Conservation (phyloP, 2,329 filamentous ascomycete species). For the Pestalotiopsis sp. region DNA sequence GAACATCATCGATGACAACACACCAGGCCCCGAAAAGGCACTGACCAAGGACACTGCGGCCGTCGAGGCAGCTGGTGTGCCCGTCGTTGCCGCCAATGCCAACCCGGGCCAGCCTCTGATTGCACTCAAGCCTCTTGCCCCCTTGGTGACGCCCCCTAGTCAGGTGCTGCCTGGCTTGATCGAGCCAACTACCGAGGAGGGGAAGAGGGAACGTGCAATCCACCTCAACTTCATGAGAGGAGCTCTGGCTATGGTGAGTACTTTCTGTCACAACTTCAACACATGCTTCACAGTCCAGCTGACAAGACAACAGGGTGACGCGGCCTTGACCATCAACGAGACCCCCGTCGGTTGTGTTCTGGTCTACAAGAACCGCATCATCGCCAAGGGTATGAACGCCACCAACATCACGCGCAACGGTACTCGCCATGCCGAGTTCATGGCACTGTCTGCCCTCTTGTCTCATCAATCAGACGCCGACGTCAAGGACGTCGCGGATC, state of each 20-base stretch:
- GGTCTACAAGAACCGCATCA: constrained; percentile 75
- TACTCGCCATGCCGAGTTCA: constrained; percentile 92
- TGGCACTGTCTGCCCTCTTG: constrained; percentile 69
- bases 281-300: constrained; percentile 16
- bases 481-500: constrained; percentile 23
- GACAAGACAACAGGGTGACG: constrained; percentile 65
- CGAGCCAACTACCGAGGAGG: constrained; percentile 33
- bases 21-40: constrained; percentile 13
- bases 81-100: constrained; percentile 26
- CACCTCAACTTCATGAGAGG: constrained; percentile 75
- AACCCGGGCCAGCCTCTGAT: constrained; percentile 12
- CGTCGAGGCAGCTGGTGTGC: constrained; percentile 22
- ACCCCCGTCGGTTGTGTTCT: constrained; percentile 97
- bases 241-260: constrained; percentile 79
- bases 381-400: constrained; percentile 93
- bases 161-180: constrained; percentile 31
- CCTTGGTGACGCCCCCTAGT: constrained; percentile 16
- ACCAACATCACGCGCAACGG: constrained; percentile 91
- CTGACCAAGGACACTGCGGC: constrained; percentile 19
- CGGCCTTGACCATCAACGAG: constrained; percentile 83
- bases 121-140: constrained; percentile 16
- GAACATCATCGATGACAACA: constrained; percentile 20
- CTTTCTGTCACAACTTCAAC: neutral
- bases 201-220: constrained; percentile 40
- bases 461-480: constrained; percentile 39